phyloP scores from a whole-genome alignment of 1,139 yeast species.

The Protomyces inundatus region DNA sequence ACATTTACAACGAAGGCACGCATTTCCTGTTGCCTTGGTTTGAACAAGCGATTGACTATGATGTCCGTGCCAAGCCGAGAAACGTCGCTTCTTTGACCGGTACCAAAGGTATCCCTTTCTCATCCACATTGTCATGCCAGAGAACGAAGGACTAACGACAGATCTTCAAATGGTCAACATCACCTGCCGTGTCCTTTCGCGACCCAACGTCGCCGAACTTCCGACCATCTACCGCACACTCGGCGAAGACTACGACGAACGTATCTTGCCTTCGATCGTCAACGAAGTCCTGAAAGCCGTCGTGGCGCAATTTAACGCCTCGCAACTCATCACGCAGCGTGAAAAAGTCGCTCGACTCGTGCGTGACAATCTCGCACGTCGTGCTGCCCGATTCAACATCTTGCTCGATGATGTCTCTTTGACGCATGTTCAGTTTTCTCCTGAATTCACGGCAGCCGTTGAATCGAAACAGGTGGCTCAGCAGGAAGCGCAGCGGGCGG shows the following conservation, averaged over 20 bases:
- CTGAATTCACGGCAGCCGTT: constrained; percentile 95
- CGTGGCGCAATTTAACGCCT: constrained; percentile 96
- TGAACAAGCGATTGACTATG: constrained; percentile 87
- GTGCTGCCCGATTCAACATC: constrained; percentile 86
- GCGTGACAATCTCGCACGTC: constrained; percentile 81
- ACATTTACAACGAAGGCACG: constrained; percentile 88
- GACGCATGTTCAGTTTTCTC: constrained; percentile 78
- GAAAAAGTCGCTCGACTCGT: constrained; percentile 89
- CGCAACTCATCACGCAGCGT: constrained; percentile 96
- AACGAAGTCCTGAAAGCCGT: constrained; percentile 95
- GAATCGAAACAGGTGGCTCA: constrained; percentile 99
- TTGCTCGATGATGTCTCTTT: constrained; percentile 84
- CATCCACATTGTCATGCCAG: no score
- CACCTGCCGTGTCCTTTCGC: constrained; percentile 90
- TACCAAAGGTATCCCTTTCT: constrained; percentile 58
- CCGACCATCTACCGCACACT: constrained; percentile 85
- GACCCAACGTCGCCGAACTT: constrained; percentile 73
- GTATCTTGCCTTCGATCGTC: constrained; percentile 92
- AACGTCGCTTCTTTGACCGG: constrained; percentile 97
- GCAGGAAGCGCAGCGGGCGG: constrained; percentile 98
- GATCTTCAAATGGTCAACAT: constrained; percentile 96
- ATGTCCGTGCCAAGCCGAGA: constrained; percentile 95
- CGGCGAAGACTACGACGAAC: constrained; percentile 91
- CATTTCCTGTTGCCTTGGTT: constrained; percentile 92
- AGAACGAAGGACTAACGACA: background rate